Evolutionary conservation across 768 basidiomycete genomes (phyloP).

Genomic region (Calocybe indica): DNA sequence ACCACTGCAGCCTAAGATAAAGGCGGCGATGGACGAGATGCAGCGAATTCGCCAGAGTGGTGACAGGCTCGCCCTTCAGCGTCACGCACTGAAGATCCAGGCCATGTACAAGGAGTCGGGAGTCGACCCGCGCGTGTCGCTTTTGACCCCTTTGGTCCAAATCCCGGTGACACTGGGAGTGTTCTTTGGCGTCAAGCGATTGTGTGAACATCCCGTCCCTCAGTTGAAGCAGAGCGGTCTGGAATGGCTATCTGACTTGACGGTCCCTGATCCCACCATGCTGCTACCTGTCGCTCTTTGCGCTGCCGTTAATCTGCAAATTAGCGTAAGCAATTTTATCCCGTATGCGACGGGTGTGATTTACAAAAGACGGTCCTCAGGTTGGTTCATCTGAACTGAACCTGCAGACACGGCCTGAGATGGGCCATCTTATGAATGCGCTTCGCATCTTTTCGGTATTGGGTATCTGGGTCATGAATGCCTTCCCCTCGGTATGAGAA

Average conservation of each 20-base stretch:
- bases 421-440: conserved; percentile 64
- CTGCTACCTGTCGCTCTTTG: conserved; percentile 58
- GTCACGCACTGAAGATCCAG: conserved; percentile 45
- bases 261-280: conserved; percentile 69
- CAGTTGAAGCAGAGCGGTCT: conserved; percentile 78
- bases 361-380: conserved; percentile 16
- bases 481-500: conserved; percentile 62
- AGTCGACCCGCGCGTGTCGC: conserved; percentile 49
- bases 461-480: conserved; percentile 39
- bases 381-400: conserved; percentile 49
- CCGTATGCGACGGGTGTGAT: background rate
- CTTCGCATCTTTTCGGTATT: conserved; percentile 53
- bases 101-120: conserved; percentile 59
- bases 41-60: conserved; percentile 20
- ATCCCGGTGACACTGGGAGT: conserved; percentile 71
- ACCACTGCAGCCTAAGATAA: conserved; percentile 50
- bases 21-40: conserved; percentile 41
- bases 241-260: conserved; percentile 70
- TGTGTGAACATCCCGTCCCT: conserved; percentile 66
- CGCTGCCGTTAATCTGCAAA: conserved; percentile 61
- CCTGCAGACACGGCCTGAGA: conserved; percentile 41
- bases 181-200: conserved; percentile 75
- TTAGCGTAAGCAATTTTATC: conserved; percentile 43
- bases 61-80: conserved; percentile 44
- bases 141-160: conserved; percentile 56